Conservation (phyloP, 2,329 filamentous ascomycete species). For the Capronia coronata region DNA sequence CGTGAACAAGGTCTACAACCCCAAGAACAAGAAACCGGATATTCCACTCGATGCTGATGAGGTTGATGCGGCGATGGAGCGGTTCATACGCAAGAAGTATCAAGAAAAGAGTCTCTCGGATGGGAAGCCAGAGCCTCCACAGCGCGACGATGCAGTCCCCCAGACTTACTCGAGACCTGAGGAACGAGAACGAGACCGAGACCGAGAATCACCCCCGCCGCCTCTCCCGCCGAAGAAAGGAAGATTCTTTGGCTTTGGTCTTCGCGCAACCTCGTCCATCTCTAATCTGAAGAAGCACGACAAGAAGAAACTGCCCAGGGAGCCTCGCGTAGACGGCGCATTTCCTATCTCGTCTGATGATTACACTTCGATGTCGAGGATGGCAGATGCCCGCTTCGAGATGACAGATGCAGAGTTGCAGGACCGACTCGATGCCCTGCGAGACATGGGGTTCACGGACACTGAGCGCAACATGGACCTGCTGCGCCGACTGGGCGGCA, state of each 20-base stretch:
- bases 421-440: slow-evolving; percentile 66
- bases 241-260: slow-evolving; percentile 56
- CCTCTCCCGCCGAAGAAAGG: slow-evolving; percentile 53
- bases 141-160: slow-evolving; percentile 34
- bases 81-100: slow-evolving; percentile 93
- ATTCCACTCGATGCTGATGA: slow-evolving; percentile 88
- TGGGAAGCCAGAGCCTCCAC: slow-evolving; percentile 39
- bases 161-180: slow-evolving; percentile 52
- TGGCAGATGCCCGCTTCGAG: slow-evolving; percentile 19
- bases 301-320: slow-evolving; percentile 34
- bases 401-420: slow-evolving; percentile 50
- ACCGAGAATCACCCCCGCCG: slow-evolving; percentile 42
- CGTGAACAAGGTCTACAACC: slow-evolving; percentile 86
- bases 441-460: slow-evolving; percentile 89
- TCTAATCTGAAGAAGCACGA: slow-evolving; percentile 52
- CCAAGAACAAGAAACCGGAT: slow-evolving; percentile 71
- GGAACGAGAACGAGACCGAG: too few species aligned
- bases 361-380: slow-evolving; percentile 22
- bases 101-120: slow-evolving; percentile 55
- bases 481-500: slow-evolving; percentile 74
- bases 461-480: slow-evolving; percentile 73
- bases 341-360: slow-evolving; percentile 26
- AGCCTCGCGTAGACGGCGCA: slow-evolving; percentile 28
- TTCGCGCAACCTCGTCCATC: slow-evolving; percentile 64
- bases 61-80: slow-evolving; percentile 87